Conservation (phyloP, 2,329 filamentous ascomycete species). For the Alternaria brassicicola region DNA sequence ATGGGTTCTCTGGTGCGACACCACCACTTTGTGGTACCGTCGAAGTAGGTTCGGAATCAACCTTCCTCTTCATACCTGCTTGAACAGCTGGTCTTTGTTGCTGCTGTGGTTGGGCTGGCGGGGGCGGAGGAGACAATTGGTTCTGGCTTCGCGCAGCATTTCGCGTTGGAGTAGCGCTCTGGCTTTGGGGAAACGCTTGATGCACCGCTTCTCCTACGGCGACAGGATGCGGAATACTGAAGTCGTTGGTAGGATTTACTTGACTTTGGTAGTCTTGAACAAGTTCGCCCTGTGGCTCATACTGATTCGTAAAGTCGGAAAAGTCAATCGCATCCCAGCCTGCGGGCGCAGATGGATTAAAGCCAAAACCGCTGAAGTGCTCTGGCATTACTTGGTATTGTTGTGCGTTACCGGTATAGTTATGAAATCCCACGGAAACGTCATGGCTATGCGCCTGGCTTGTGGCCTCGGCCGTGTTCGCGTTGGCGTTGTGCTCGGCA, state of each 20-base stretch:
- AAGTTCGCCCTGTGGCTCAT: constrained; percentile 56
- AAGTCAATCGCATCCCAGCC: constrained; percentile 48
- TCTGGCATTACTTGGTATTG: constrained; percentile 25
- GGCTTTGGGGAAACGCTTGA: constrained; percentile 28
- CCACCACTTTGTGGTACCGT: constrained; percentile 32
- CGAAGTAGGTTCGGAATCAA: constrained; percentile 40
- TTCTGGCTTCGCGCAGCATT: constrained; percentile 28
- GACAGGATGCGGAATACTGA: constrained; percentile 46
- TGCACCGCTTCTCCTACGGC: constrained; percentile 20
- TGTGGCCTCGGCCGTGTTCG: constrained; percentile 27
- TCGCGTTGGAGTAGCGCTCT: constrained; percentile 18
- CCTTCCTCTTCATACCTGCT: constrained; percentile 48
- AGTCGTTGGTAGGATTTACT: constrained; percentile 41
- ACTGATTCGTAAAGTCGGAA: constrained; percentile 43
- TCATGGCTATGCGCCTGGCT: constrained; percentile 26
- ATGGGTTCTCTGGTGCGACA: constrained; percentile 23
- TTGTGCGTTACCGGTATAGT: constrained; percentile 19
- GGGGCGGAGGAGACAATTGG: constrained; percentile 27
- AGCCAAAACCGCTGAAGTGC: constrained; percentile 28
- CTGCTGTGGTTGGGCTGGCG: constrained; percentile 28
- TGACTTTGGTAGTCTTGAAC: constrained; percentile 45
- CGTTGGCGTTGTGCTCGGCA: constrained; percentile 34
- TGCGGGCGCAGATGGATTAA: constrained; percentile 32
- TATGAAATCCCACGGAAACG: constrained; percentile 25
- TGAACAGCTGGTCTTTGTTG: constrained; percentile 28